Percentiles rank a stretch among this genome's conserved stretches.
These are phyloP conservation scores for Micromonas pusilla DNA, from an alignment of 139 green algal species.

Conservation along the genomic window DNA sequence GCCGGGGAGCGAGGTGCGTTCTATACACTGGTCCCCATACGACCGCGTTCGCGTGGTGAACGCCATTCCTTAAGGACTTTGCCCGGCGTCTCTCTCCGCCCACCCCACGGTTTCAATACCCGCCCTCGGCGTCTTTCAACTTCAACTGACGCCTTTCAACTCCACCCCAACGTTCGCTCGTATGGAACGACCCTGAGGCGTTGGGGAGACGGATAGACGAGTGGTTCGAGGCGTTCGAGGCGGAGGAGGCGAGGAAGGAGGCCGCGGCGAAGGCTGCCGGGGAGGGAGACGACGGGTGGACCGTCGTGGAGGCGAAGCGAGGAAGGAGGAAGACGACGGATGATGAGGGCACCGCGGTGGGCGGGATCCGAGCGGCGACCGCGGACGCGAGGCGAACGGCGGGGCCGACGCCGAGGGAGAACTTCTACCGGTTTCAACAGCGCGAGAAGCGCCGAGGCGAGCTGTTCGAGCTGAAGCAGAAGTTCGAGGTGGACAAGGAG, in stretches of 20 bases:
- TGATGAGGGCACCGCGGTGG: neutral
- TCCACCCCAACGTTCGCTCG: too few relatives aligned
- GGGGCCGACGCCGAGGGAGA: neutral
- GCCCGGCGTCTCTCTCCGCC: too few relatives aligned
- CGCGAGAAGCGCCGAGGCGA: neutral
- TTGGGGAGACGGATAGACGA: neutral
- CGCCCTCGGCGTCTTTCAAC: too few relatives aligned
- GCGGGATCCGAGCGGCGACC: slow-evolving; percentile 1
- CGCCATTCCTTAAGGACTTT: too few relatives aligned
- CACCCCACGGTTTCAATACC: too few relatives aligned
- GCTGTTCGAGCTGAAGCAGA: neutral
- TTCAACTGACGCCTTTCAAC: too few relatives aligned
- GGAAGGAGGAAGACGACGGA: slow-evolving; percentile 13
- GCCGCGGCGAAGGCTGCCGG: neutral
- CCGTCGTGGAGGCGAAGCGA: slow-evolving; percentile 6
- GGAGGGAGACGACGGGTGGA: slow-evolving; percentile 12
- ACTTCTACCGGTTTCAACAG: slow-evolving; percentile 18
- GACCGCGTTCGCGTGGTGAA: too few relatives aligned
- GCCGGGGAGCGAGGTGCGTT: too few relatives aligned
- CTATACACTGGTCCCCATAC: too few relatives aligned
- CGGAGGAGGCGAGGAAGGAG: neutral
- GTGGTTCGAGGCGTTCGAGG: slow-evolving; percentile 1
- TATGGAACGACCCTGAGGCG: neutral
- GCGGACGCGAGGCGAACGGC: neutral
- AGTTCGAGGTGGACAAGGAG: slow-evolving; percentile 12